phyloP scores from a whole-genome alignment of 2,329 filamentous ascomycete species.

The Exserohilum rostratum region DNA sequence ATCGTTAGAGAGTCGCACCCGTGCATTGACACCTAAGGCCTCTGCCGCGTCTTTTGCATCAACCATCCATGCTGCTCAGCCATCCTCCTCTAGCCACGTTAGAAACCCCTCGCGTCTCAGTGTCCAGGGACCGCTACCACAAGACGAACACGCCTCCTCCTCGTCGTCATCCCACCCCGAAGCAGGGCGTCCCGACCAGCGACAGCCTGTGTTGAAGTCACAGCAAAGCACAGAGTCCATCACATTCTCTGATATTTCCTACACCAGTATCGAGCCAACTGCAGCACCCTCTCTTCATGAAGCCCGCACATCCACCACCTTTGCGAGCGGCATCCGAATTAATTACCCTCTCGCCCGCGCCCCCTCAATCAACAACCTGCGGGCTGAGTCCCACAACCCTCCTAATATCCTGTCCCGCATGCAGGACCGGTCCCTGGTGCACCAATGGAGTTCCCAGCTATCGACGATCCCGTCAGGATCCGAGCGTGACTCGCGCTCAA shows the following conservation, averaged over 20 bases:
- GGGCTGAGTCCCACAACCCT: conserved; percentile 42
- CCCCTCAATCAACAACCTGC: conserved; percentile 45
- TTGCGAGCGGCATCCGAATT: conserved; percentile 44
- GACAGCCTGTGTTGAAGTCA: conserved; percentile 34
- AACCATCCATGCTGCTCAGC: conserved; percentile 33
- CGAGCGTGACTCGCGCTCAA: conserved; percentile 44
- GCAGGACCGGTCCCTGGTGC: conserved; percentile 44
- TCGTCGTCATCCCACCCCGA: conserved; percentile 36
- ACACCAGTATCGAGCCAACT: conserved; percentile 42
- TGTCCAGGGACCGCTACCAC: conserved; percentile 30
- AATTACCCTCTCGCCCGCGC: conserved; percentile 46
- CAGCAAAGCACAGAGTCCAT: conserved; percentile 44
- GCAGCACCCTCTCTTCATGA: conserved; percentile 43
- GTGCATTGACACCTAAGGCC: conserved; percentile 45
- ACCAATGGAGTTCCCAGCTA: conserved; percentile 50
- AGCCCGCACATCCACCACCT: conserved; percentile 40
- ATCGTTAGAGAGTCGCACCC: conserved; percentile 34
- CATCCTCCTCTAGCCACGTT: conserved; percentile 31
- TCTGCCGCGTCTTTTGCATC: conserved; percentile 47
- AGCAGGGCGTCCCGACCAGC: conserved; percentile 38
- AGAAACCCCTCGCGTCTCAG: conserved; percentile 38
- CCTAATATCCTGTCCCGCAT: conserved; percentile 48
- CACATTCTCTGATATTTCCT: conserved; percentile 45
- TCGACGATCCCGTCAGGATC: conserved; percentile 48
- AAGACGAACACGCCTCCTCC: conserved; percentile 33